Evolutionary conservation across 2,329 filamentous ascomycete species (phyloP).

Genomic region (Clonostachys sp.): DNA sequence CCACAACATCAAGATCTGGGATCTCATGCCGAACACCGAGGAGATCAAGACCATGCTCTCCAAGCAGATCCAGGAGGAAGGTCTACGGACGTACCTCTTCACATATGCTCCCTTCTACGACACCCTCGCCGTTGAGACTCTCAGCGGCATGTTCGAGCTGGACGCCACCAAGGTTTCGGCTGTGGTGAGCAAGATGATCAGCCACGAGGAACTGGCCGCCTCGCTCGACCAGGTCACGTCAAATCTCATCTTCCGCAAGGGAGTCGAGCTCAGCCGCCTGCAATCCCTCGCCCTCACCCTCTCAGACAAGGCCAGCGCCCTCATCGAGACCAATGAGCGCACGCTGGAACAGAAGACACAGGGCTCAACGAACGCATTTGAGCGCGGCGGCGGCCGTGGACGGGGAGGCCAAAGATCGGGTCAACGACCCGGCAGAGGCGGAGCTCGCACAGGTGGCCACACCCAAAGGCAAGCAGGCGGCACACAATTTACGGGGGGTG

Average conservation of each 20-base stretch:
- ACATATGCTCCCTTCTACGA: conserved; percentile 99
- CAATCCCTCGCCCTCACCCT: conserved; percentile 93
- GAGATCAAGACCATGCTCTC: conserved; percentile 97
- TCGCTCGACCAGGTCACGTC: conserved; percentile 97
- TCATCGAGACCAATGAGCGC: conserved; percentile 97
- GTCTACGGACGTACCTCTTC: conserved; percentile 96
- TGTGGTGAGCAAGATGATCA: conserved; percentile 98
- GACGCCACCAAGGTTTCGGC: conserved; percentile 87
- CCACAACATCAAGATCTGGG: conserved; percentile 99
- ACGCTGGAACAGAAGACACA: conserved; percentile 96
- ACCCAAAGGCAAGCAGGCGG: conserved; percentile 64
- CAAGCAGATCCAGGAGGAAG: conserved; percentile 97
- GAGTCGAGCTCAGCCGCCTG: conserved; percentile 91
- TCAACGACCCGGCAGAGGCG: conserved; percentile 56
- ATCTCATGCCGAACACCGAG: conserved; percentile 87
- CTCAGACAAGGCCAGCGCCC: conserved; percentile 90
- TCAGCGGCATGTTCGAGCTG: conserved; percentile 94
- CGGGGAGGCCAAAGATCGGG: conserved; percentile 63
- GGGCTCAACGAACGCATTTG: conserved; percentile 91
- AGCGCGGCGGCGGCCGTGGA: conserved; percentile 80
- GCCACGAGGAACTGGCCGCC: conserved; percentile 93
- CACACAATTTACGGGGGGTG: conserved; percentile 78
- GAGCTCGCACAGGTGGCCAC: conserved; percentile 44
- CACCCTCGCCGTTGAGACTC: conserved; percentile 80
- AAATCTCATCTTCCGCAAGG: conserved; percentile 98